Base-by-base conservation (phyloP, 306 rosid species). In the Parietaria judaica region DNA sequence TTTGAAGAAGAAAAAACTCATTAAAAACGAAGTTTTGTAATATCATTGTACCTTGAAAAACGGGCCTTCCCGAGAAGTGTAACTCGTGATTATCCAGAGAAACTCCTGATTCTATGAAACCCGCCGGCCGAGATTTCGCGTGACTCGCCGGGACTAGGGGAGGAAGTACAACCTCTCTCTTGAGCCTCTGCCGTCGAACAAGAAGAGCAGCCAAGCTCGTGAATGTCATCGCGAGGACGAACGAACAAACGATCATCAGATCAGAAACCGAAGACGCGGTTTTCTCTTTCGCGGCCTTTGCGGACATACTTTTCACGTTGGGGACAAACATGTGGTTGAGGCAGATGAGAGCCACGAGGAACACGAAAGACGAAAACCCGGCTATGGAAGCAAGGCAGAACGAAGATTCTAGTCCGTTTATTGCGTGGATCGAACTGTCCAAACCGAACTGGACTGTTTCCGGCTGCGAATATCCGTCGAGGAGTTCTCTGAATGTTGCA, bases 41-140 rank as follows among this genome's bases (percentile, higher is more conserved):
- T 6, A 61, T 17, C 37, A 6, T 36, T 48, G 11, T 79, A 88
- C 96, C 92, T 77, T 81, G 63, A 39, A 91, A 88, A 67, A 84
- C 49, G 8, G 96, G 99, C 79, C 95, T 78, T 79, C 71, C 74
- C 56, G 95, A 85, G 71, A 79, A 86, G 67, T 88, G 84, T 55
- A 86, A 77, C 71, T 88, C 85, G 65, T 88, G 96, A 68, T 79
- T 89, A 56, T 82, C 95, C 51, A 80, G 72, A 45, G 65, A 58
- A 66, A 66, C 73, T 43, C 76, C 66, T 68, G 76, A 69, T 75
- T 78, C 85, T 14, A 63, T 46, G 65, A 88, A 78, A 56, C 72
- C 68, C 71, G 60, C 61, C 63, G 73, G 79, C 64, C 54, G 31
- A 16, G 76, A 78, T 55, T 68, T 63, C 14, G 64, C 75, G 68